Evolutionary conservation across 345 rosid genomes (phyloP), one percentile per base, ranked within the genome.

Genomic region (Erucastrum elatum): DNA sequence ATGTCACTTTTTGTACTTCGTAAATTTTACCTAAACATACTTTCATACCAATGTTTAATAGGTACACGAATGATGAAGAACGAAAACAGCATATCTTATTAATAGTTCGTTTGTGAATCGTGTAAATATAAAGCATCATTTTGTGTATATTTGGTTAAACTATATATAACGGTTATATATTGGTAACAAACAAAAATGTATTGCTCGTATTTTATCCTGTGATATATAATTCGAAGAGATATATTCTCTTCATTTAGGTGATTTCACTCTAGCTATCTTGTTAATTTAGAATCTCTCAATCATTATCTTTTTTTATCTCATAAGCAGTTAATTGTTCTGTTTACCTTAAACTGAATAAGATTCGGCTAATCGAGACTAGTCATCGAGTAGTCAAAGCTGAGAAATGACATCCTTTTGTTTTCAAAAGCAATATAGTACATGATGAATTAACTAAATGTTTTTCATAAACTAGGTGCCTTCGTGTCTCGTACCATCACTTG

Each of bases 401-500:
- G 53, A 67, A 65, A 66, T 66, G 15, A 59, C 51, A 15, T 9
- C 49, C 55, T 27, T 65, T 65, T 65, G 71, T 58, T 65, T 66
- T 72, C 68, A 65, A 72, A 78, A 72, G 61, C 72, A 41, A 61
- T 10, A 30, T 26, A 11, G 31, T 60, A 59, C 31, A 26, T 6
- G 56, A 3, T 11, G 6, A 61, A 12, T 34, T 51, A 33, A 35
- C 55, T 53, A 56, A 44, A 75, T 15, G 10, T 66, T 53, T 66
- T 13, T 39, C 41, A 44, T 44, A 74, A 74, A 74, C 58, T 8
- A 44, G 44, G 60, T 74, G 79, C 62, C 72, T 64, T 75, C 62
- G 79, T 80, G 79, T 69, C 62, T 80, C 44, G 49, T 63, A 80
- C 68, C 71, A 74, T 80, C 74, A 68, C 56, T 33, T 68, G 82